Evolutionary conservation across 2,329 filamentous ascomycete species (phyloP).

Genomic region (Scleromitrula shiraiana): DNA sequence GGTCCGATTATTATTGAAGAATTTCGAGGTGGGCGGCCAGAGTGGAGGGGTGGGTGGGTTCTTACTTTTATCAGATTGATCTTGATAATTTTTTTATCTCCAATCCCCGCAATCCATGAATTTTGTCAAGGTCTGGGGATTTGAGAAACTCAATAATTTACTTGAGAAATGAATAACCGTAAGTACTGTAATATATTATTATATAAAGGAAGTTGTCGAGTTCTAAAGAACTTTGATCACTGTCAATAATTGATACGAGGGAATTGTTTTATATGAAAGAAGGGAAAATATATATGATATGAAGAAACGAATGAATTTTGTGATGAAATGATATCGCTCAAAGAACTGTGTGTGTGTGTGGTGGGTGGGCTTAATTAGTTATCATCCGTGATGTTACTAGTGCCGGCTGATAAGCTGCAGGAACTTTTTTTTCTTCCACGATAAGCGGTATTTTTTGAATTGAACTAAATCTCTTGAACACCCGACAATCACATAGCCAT

Average conservation of each 20-base stretch:
- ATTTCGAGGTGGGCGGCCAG: not conserved
- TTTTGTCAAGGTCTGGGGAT: not conserved
- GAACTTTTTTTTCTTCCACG: not conserved
- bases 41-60: not conserved
- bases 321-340: not conserved
- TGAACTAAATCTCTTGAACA: not conserved
- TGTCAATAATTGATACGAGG: too few species aligned
- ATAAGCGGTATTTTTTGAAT: not conserved
- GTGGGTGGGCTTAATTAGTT: not conserved
- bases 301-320: too few species aligned
- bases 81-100: not conserved
- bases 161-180: too few species aligned
- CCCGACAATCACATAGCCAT: not conserved
- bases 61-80: conserved; percentile 3
- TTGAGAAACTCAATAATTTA: not conserved
- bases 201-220: too few species aligned
- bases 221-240: too few species aligned
- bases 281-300: too few species aligned
- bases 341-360: not conserved
- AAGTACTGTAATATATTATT: too few species aligned
- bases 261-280: not conserved
- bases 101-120: conserved; percentile 1
- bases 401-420: not conserved
- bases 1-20: not conserved
- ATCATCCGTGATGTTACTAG: too few species aligned